Base-by-base conservation (phyloP, 352 stramenopile genomes). In the Phytophthora cactorum region DNA sequence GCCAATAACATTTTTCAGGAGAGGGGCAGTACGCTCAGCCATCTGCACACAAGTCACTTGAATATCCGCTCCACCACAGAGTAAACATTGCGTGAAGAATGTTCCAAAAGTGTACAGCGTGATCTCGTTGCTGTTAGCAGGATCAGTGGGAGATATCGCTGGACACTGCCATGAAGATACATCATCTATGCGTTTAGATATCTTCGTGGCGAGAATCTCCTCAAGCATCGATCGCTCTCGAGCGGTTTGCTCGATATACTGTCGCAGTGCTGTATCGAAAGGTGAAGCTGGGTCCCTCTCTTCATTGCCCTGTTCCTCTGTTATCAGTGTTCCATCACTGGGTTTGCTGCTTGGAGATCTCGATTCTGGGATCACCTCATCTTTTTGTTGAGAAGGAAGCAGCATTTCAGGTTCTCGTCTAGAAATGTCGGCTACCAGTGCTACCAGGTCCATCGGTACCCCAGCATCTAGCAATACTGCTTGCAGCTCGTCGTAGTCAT, bases 1-100 rank as follows among this genome's bases (percentile, higher is more conserved):
- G 1, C 64, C 56, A 49, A 80, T 46, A 1, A 14, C 25, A 2
- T 76, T 50, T 43, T 56, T 62, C 1, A 75, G 5, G 1, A 86
- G 17, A n/a, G 56, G 15, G 15, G 63, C 29, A n/a, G 75, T 72
- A 1, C 74, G 72, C 50, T 89, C 80, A 0, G 57, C 77, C n/a
- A 73, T 69, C 28, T 64, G 47, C 17, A 84, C n/a, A 15, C 59
- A 68, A 17, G 59, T 58, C 1, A 66, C 58, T 25, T 74, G 66
- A 38, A 79, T 52, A 14, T 82, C 74, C 0, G 54, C 27, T 32
- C 36, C 39, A 41, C 70, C 65, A 32, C 51, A 69, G 11, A 66
- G 55, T 15, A 86, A 14, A 44, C 80, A 88, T 45, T 86, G 74
- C 0, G 77, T 74, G 22, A 88, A 87, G 57, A 85, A 78, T 8